Percentiles rank a stretch among this genome's conserved stretches.
Evolutionary conservation across 1,284 basidiomycete genomes (phyloP).

Genomic region (Exsudoporus floridanus): DNA sequence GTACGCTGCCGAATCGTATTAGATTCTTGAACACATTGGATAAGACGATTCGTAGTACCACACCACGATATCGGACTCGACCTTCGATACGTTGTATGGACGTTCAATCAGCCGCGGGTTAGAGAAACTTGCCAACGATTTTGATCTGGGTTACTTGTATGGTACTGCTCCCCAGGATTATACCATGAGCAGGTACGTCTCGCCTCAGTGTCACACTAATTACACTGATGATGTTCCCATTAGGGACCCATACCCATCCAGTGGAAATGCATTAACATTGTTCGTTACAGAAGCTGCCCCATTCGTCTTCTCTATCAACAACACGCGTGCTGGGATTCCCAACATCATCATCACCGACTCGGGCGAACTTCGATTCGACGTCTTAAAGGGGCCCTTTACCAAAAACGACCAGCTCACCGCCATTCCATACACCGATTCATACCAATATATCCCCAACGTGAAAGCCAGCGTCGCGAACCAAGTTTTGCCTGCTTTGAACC

Average conservation of each 20-base stretch:
- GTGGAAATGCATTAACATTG: constrained; percentile 60
- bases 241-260: constrained; percentile 65
- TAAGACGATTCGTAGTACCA: constrained; percentile 50
- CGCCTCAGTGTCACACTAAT: neutral
- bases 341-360: constrained; percentile 73
- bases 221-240: neutral
- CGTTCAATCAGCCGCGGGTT: constrained; percentile 55
- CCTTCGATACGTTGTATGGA: constrained; percentile 60
- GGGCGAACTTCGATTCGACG: constrained; percentile 73
- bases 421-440: constrained; percentile 63
- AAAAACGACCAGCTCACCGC: constrained; percentile 78
- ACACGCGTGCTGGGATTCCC: constrained; percentile 55
- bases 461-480: constrained; percentile 48
- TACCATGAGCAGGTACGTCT: constrained; percentile 55
- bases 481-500: constrained; percentile 56
- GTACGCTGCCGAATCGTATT: constrained; percentile 32
- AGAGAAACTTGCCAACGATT: constrained; percentile 48
- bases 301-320: constrained; percentile 56
- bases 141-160: constrained; percentile 54
- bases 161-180: constrained; percentile 76
- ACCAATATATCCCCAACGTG: constrained; percentile 58
- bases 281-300: constrained; percentile 60
- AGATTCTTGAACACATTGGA: neutral
- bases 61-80: constrained; percentile 39
- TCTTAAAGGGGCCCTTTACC: constrained; percentile 69